Evolutionary conservation across 2,329 filamentous ascomycete species (phyloP).

Genomic region (Ophiostoma piceae): DNA sequence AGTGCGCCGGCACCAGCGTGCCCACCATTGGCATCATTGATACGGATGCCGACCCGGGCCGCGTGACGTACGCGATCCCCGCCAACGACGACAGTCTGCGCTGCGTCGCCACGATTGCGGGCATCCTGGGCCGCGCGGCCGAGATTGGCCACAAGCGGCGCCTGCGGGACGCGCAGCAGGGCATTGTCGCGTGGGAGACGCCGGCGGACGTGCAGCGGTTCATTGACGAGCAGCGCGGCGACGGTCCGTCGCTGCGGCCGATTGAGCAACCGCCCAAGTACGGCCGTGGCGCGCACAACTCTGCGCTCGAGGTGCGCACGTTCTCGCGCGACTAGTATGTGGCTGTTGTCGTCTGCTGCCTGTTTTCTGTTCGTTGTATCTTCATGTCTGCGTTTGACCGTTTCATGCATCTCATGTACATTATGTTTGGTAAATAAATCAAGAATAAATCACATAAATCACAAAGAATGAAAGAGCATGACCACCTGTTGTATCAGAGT

Average conservation of each 20-base stretch:
- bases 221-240: slow-evolving; percentile 14
- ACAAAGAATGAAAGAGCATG: background rate
- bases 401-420: slow-evolving; percentile 11
- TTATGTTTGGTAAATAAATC: slow-evolving; percentile 10
- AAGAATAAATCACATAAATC: background rate
- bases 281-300: background rate
- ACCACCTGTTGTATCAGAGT: background rate
- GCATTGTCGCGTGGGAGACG: slow-evolving; percentile 58
- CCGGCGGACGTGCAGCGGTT: slow-evolving; percentile 14
- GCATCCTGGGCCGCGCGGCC: slow-evolving; percentile 78
- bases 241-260: slow-evolving; percentile 11
- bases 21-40: slow-evolving; percentile 94
- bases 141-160: slow-evolving; percentile 68
- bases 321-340: background rate
- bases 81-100: slow-evolving; percentile 95
- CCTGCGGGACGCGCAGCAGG: slow-evolving; percentile 55
- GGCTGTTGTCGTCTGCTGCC: background rate
- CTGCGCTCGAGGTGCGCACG: slow-evolving; percentile 4
- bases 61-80: slow-evolving; percentile 94
- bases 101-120: slow-evolving; percentile 73
- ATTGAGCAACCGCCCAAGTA: background rate
- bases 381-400: background rate
- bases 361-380: background rate
- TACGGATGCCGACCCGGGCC: slow-evolving; percentile 85
- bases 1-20: slow-evolving; percentile 81